Base-by-base conservation (phyloP, 2,329 filamentous ascomycete genomes). In the Aspergillus quadrilineatus region DNA sequence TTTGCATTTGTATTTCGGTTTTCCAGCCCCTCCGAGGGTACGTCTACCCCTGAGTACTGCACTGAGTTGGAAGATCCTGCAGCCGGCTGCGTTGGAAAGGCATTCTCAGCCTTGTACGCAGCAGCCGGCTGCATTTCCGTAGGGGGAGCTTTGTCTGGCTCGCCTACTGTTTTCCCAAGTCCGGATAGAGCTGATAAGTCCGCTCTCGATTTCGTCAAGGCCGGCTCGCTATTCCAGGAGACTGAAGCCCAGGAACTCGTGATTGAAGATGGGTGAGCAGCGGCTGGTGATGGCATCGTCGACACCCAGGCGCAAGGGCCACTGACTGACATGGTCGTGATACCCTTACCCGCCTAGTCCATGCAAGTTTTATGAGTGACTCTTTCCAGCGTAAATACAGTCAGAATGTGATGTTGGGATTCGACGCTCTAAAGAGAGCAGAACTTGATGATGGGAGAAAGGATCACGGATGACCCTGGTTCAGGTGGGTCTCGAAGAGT, bases 301-400 rank as follows among this genome's bases (percentile, higher is more conserved):
- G 70, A 65, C 55, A 71, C 60, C 70, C 70, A 73, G 52, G 69
- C 66, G 62, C 70, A 72, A 62, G 69, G 72, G 46, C 71, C 71
- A 48, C 65, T 72, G 61, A 68, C 70, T 63, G 71, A 72, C 65
- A 72, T 72, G 66, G 58, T 72, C 67, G 52, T 60, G 9, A 45
- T 48, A 43, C 34, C n/a, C 17, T 49, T 29, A 26, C 14, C n/a
- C 17, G 28, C 51, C 48, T 63, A 58, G 42, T 59, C 58, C 60
- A 60, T 60, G 43, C 42, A 59, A 29, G 26, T 51, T 32, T 41
- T 36, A 9, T 17, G 47, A 39, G 48, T 53, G 44, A 14, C 36
- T 14, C 45, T 30, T 41, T 45, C 29, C 22, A 47, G 48, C 14
- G n/a, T 17, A 42, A 34, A 30, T 37, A 30, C 30, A 45, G n/a